Evolutionary conservation across 345 rosid genomes (phyloP).

Genomic region (Eutrema japonicum): DNA sequence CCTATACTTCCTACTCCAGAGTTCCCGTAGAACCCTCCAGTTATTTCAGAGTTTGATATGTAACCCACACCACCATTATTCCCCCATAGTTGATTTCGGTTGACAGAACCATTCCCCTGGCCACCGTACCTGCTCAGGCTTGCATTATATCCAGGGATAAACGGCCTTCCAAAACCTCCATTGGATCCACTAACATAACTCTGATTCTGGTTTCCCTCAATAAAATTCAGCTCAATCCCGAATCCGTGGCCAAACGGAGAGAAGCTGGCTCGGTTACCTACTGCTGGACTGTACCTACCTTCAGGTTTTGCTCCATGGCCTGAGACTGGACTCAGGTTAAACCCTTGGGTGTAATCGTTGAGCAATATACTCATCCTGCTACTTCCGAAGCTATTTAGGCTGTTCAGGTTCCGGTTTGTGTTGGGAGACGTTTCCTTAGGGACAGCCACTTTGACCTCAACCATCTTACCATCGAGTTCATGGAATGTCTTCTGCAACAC

Average conservation of each 20-base stretch:
- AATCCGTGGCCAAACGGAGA: constrained; percentile 20
- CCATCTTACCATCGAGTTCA: constrained; percentile 21
- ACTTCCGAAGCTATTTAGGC: not conserved
- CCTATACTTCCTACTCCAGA: constrained; percentile 9
- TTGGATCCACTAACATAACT: constrained; percentile 9
- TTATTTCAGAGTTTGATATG: not conserved
- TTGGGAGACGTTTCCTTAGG: constrained; percentile 16
- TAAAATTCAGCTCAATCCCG: constrained; percentile 11
- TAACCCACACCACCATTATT: constrained; percentile 8
- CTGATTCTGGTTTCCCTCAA: not conserved
- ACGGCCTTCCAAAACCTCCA: constrained; percentile 5
- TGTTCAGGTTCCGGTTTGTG: not conserved
- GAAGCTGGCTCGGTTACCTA: constrained; percentile 3
- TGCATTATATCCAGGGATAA: constrained; percentile 23
- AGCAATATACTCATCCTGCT: constrained; percentile 4
- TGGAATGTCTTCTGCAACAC: constrained; percentile 4
- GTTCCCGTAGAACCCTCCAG: constrained; percentile 21
- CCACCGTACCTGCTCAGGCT: constrained; percentile 12
- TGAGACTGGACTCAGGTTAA: constrained; percentile 10
- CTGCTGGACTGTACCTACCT: not conserved
- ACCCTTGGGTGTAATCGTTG: constrained; percentile 12
- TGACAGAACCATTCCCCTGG: constrained; percentile 12
- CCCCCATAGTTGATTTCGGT: constrained; percentile 14
- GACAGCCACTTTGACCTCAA: constrained; percentile 25
- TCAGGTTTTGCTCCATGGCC: constrained; percentile 4